Conservation (phyloP, 2,329 filamentous ascomycete species). For the Lachnellula arida region DNA sequence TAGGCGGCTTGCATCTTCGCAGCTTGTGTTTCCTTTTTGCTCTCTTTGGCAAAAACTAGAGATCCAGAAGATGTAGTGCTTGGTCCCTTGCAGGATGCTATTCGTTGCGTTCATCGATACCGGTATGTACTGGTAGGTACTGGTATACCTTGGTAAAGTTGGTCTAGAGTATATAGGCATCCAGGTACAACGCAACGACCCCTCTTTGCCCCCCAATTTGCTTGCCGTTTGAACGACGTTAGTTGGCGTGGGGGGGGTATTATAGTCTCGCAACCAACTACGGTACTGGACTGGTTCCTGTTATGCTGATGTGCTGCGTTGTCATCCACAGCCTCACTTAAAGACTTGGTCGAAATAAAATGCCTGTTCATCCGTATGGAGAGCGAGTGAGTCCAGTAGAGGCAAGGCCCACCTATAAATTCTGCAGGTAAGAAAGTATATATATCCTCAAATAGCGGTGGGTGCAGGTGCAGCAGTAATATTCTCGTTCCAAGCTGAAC, state of each 20-base stretch:
- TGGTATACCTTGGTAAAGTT: background rate
- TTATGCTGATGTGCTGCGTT: slow-evolving; percentile 5
- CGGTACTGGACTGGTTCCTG: background rate
- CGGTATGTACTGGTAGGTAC: background rate
- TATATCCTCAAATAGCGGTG: background rate
- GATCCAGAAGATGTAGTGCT: background rate
- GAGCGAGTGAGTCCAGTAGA: background rate
- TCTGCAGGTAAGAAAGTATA: slow-evolving; percentile 12
- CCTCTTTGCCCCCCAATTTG: background rate
- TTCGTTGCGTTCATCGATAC: background rate
- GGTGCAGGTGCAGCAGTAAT: background rate
- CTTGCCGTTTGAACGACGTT: background rate
- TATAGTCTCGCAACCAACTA: background rate
- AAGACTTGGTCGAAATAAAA: background rate
- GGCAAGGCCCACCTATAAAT: background rate
- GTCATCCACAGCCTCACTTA: slow-evolving; percentile 10
- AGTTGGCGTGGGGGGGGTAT: slow-evolving; percentile 1
- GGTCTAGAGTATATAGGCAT: slow-evolving; percentile 1
- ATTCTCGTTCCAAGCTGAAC: too few relatives aligned
- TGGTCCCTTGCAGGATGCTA: background rate
- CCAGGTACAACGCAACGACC: slow-evolving; percentile 4
- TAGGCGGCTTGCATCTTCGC: slow-evolving; percentile 7
- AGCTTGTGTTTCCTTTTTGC: slow-evolving; percentile 28
- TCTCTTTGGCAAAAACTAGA: background rate
- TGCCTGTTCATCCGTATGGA: background rate